These are phyloP conservation scores for Pichia rugopelliculosa DNA, from an alignment of 805 yeast species.

Conservation along the genomic window DNA sequence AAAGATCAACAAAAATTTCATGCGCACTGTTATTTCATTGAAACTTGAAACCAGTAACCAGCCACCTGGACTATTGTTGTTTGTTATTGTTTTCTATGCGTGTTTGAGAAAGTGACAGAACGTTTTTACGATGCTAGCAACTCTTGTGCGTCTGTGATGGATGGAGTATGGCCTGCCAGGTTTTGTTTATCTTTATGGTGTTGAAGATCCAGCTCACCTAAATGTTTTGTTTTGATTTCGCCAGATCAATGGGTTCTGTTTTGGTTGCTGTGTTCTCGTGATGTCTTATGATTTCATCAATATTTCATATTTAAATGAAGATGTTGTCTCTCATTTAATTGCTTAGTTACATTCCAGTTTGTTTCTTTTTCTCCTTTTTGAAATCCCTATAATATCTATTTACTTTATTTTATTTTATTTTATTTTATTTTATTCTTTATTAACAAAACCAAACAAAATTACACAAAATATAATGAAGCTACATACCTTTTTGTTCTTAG, in stretches of 20 bases:
- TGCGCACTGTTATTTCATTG: background rate
- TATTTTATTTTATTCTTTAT: background rate
- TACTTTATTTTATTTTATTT: too few relatives aligned
- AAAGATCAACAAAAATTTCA: background rate
- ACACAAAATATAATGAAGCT: conserved; percentile 2
- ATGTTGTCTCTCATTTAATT: background rate
- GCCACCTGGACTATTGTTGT: conserved; percentile 1
- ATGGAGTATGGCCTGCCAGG: background rate
- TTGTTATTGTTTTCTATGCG: background rate
- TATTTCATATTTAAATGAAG: background rate
- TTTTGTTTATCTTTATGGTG: background rate
- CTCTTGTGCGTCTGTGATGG: background rate
- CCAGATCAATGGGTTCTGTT: conserved; percentile 1
- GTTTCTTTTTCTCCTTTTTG: too few relatives aligned
- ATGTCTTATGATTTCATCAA: too few relatives aligned
- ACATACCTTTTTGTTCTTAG: background rate
- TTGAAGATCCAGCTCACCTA: background rate
- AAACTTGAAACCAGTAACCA: conserved; percentile 4
- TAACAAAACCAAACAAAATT: background rate
- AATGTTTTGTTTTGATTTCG: conserved; percentile 1
- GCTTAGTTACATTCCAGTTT: too few relatives aligned
- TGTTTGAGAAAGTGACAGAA: background rate
- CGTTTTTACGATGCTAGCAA: background rate
- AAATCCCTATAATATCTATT: too few relatives aligned
- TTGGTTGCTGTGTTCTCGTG: background rate